Conservation (phyloP, 192 early-diverging fungal species). For the Coemansia sp. region DNA sequence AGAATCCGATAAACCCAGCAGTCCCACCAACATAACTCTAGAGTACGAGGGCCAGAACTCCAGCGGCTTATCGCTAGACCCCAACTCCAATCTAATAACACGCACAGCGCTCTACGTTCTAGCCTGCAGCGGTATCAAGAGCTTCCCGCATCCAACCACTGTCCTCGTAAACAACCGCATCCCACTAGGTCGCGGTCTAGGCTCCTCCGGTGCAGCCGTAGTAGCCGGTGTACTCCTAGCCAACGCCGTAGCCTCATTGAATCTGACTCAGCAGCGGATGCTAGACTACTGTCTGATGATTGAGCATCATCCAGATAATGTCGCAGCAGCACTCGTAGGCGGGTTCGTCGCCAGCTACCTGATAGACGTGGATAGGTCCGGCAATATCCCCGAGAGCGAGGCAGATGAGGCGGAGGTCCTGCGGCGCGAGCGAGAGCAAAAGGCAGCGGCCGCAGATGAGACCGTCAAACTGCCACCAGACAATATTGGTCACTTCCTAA, state of each 20-base stretch:
- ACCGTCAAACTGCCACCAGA: constrained; percentile 55
- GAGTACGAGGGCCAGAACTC: constrained; percentile 52
- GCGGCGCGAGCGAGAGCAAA: constrained; percentile 26
- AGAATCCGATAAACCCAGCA: neutral
- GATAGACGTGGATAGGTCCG: constrained; percentile 54
- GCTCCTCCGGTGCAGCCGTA: constrained; percentile 93
- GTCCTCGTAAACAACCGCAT: constrained; percentile 89
- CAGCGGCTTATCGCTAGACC: constrained; percentile 78
- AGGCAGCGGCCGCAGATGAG: constrained; percentile 20
- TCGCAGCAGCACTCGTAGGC: constrained; percentile 90
- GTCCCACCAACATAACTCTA: constrained; percentile 51
- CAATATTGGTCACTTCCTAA: constrained; percentile 71
- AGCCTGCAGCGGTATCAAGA: constrained; percentile 62
- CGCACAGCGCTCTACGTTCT: constrained; percentile 91
- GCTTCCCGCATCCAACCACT: constrained; percentile 66
- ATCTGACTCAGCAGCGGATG: constrained; percentile 73
- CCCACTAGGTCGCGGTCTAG: constrained; percentile 95
- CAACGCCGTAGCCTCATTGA: constrained; percentile 69
- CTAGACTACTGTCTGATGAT: constrained; percentile 91
- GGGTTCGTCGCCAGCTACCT: constrained; percentile 92
- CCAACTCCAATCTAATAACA: constrained; percentile 85
- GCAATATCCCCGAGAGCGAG: constrained; percentile 44
- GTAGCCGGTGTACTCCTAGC: constrained; percentile 91
- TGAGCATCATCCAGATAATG: constrained; percentile 98
- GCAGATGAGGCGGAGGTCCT: constrained; percentile 15